Percentiles rank a stretch among this genome's conserved stretches.
Conservation (phyloP, 495 filamentous ascomycete species). For the Bathelium albidoporum region DNA sequence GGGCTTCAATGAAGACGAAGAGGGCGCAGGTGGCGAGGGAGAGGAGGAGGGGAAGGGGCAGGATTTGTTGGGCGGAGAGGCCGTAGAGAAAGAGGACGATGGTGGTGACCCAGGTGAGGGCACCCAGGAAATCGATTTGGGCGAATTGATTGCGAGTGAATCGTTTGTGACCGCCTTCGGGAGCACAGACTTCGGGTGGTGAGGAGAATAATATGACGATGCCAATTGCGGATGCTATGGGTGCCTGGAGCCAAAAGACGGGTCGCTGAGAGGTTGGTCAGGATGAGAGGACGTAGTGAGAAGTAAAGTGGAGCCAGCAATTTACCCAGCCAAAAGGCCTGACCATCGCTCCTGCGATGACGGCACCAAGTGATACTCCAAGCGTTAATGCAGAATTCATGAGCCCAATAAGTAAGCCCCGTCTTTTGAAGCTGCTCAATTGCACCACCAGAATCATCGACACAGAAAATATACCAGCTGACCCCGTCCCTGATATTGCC, state of each 20-base stretch:
- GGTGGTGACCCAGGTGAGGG: conserved; percentile 43
- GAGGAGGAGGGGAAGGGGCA: conserved; percentile 45
- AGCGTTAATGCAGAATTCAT: conserved; percentile 57
- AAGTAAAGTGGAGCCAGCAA: conserved; percentile 12
- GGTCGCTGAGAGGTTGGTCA: conserved; percentile 33
- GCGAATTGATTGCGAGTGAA: conserved; percentile 36
- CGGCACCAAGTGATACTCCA: conserved; percentile 59
- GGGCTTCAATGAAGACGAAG: conserved; percentile 53
- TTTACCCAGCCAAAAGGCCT: conserved; percentile 58
- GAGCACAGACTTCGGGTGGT: conserved; percentile 39
- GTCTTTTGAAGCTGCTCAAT: conserved; percentile 47
- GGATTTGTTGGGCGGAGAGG: conserved; percentile 49
- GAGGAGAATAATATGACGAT: conserved; percentile 43
- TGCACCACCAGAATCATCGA: conserved; percentile 61
- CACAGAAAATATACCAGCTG: conserved; percentile 55
- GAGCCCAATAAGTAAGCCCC: conserved; percentile 61
- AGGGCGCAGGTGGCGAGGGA: conserved; percentile 41
- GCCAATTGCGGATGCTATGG: conserved; percentile 45
- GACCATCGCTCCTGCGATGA: conserved; percentile 55
- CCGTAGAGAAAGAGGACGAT: conserved; percentile 57
- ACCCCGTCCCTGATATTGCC: conserved; percentile 52
- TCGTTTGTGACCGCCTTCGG: conserved; percentile 1
- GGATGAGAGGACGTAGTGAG: neutral
- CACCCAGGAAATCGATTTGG: conserved; percentile 59
- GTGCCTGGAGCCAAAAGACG: conserved; percentile 59